Evolutionary conservation across 179 eudicot species (phyloP).

Genomic region (Sideroxylon spinosum): DNA sequence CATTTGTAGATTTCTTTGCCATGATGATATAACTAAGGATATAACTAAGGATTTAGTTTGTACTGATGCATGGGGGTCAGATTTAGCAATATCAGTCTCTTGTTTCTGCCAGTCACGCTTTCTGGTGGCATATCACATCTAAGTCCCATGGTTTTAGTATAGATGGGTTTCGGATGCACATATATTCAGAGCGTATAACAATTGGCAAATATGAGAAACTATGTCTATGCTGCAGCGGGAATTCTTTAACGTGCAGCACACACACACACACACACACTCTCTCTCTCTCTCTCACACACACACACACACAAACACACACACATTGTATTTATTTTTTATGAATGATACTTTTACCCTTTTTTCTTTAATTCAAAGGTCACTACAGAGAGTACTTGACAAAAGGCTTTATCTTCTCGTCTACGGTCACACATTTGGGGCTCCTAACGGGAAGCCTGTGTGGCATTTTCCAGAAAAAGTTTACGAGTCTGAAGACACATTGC

Average conservation of each 20-base stretch:
- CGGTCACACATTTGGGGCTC: slow-evolving; percentile 53
- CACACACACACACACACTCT: too few species aligned
- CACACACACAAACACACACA: too few species aligned
- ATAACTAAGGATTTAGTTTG: not conserved
- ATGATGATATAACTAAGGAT: not conserved
- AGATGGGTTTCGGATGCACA: not conserved
- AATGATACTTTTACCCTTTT: not conserved
- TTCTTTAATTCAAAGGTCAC: slow-evolving; percentile 41
- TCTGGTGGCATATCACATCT: not conserved
- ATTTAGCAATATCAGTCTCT: not conserved
- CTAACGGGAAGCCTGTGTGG: slow-evolving; percentile 62
- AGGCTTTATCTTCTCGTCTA: slow-evolving; percentile 86
- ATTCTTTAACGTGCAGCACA: not conserved
- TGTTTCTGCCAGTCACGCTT: not conserved
- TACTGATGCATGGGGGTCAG: not conserved
- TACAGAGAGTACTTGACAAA: slow-evolving; percentile 84
- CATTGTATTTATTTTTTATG: not conserved
- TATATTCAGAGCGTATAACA: not conserved
- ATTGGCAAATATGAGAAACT: not conserved
- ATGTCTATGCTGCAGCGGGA: not conserved
- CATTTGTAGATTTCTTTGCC: not conserved
- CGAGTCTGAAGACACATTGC: slow-evolving; percentile 73
- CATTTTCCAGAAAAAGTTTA: slow-evolving; percentile 92
- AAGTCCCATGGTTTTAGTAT: not conserved
- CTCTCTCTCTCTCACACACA: not conserved